Evolutionary conservation across 2,329 filamentous ascomycete genomes (phyloP).

Genomic region (Hymenoscyphus infarciens): DNA sequence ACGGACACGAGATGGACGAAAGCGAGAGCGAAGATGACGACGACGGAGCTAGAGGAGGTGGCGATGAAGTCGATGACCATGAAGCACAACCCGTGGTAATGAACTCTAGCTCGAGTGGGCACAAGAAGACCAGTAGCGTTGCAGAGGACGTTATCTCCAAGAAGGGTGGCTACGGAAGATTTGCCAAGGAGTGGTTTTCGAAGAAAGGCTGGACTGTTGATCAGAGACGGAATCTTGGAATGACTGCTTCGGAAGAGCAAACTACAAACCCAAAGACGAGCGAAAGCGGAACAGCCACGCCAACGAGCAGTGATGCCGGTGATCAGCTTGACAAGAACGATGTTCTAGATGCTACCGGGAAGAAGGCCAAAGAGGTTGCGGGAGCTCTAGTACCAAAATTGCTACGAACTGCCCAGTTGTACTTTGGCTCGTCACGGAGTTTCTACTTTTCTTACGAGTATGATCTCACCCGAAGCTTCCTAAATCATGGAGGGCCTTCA

Average conservation of each 20-base stretch:
- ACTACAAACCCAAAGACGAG: constrained; percentile 31
- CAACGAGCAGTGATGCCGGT: neutral
- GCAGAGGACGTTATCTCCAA: constrained; percentile 84
- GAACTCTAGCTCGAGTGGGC: constrained; percentile 10
- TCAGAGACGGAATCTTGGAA: constrained; percentile 64
- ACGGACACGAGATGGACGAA: constrained; percentile 29
- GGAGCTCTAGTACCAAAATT: constrained; percentile 71
- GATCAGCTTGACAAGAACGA: constrained; percentile 8
- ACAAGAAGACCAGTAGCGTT: constrained; percentile 54
- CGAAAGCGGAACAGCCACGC: constrained; percentile 21
- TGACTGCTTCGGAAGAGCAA: constrained; percentile 48
- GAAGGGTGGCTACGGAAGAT: constrained; percentile 80
- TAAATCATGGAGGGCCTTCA: constrained; percentile 38
- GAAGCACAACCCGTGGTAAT: constrained; percentile 14
- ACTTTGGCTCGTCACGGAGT: constrained; percentile 77
- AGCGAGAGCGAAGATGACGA: constrained; percentile 46
- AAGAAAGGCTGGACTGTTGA: constrained; percentile 75
- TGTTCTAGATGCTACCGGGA: constrained; percentile 8
- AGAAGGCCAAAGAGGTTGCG: constrained; percentile 21
- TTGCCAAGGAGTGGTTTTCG: constrained; percentile 90
- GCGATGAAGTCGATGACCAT: constrained; percentile 45
- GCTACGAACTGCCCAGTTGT: constrained; percentile 75
- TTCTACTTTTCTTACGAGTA: constrained; percentile 97
- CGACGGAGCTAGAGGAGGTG: constrained; percentile 30
- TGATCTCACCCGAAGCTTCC: constrained; percentile 73